Evolutionary conservation across 2,329 filamentous ascomycete species (phyloP).

Genomic region (Xylariales sp.): DNA sequence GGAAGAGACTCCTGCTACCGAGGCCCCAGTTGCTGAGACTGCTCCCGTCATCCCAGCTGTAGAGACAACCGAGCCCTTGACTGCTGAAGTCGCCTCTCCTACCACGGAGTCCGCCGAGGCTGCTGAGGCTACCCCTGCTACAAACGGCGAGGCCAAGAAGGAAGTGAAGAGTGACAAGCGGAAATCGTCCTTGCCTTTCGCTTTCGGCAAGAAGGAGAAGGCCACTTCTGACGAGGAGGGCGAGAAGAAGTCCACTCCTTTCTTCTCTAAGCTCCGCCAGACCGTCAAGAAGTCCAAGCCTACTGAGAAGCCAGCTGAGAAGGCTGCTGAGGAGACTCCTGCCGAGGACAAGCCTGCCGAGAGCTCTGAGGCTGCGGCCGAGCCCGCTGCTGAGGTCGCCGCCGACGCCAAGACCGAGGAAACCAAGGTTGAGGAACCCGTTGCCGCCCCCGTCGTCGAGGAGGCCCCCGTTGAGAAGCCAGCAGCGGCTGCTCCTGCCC

Average conservation of each 20-base stretch:
- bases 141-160: constrained; percentile 68
- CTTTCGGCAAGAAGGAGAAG: constrained; percentile 82
- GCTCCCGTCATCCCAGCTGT: constrained; percentile 71
- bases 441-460: constrained; percentile 36
- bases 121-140: constrained; percentile 58
- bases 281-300: constrained; percentile 52
- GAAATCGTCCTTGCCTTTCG: constrained; percentile 80
- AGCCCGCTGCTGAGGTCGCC: constrained; percentile 40
- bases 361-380: constrained; percentile 40
- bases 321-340: constrained; percentile 40
- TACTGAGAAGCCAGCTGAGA: constrained; percentile 45
- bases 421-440: constrained; percentile 33
- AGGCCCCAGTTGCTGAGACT: constrained; percentile 58
- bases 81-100: constrained; percentile 64
- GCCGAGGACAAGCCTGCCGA: constrained; percentile 46
- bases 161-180: constrained; percentile 81
- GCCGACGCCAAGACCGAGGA: constrained; percentile 41
- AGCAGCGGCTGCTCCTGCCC: constrained; percentile 44
- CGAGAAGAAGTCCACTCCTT: constrained; percentile 66
- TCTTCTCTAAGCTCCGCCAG: constrained; percentile 68
- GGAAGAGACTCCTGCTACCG: constrained; percentile 53
- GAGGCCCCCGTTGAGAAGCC: constrained; percentile 47
- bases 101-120: constrained; percentile 61
- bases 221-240: constrained; percentile 70
- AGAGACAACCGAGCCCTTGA: constrained; percentile 67